Evolutionary conservation across 2,329 filamentous ascomycete genomes (phyloP).

Genomic region (Xylariaceae sp.): DNA sequence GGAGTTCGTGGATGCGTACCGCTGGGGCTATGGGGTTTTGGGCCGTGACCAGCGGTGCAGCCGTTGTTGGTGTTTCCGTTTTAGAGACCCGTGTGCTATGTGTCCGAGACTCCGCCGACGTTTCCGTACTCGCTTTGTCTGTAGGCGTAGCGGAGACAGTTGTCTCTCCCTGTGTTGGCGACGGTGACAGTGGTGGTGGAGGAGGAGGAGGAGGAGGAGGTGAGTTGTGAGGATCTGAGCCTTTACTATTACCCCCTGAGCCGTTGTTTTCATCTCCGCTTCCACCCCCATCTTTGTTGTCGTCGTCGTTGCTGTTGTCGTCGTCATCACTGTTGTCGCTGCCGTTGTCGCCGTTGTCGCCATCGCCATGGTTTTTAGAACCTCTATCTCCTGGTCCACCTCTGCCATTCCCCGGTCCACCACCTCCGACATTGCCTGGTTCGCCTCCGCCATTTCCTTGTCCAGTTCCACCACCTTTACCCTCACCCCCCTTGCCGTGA

Average conservation of each 20-base stretch:
- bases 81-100: conserved; percentile 1
- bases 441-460: too few relatives aligned
- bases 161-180: too few relatives aligned
- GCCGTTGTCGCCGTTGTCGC: background rate
- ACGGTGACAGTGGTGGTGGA: too few relatives aligned
- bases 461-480: too few relatives aligned
- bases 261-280: background rate
- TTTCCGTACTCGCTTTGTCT: conserved; percentile 2
- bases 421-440: too few relatives aligned
- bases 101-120: background rate
- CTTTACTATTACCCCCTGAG: background rate
- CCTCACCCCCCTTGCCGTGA: background rate
- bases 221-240: background rate
- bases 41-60: background rate
- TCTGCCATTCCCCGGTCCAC: too few relatives aligned
- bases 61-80: conserved; percentile 1
- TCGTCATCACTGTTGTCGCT: conserved; percentile 1
- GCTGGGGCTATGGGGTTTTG: background rate
- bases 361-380: too few relatives aligned
- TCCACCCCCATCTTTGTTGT: conserved; percentile 1
- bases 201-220: too few relatives aligned
- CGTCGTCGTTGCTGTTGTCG: background rate
- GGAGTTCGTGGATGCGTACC: too few relatives aligned
- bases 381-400: too few relatives aligned
- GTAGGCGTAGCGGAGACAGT: too few relatives aligned